Conservation (phyloP, 805 yeast genomes). For the Yamadazyma tumulicola region DNA sequence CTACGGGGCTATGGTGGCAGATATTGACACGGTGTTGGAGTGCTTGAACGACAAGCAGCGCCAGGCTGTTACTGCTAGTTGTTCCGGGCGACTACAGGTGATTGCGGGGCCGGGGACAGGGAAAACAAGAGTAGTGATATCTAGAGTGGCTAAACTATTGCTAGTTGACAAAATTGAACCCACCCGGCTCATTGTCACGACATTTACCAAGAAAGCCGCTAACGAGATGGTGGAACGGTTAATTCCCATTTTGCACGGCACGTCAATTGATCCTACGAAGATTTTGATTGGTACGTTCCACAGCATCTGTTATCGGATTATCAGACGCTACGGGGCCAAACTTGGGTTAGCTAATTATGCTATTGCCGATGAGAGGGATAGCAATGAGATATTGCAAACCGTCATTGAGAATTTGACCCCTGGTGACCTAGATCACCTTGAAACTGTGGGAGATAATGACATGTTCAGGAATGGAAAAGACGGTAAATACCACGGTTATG, state of each 20-base stretch:
- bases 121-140: slow-evolving; percentile 78
- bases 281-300: slow-evolving; percentile 88
- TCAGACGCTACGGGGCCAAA: slow-evolving; percentile 51
- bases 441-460: neutral
- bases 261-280: slow-evolving; percentile 36
- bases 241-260: slow-evolving; percentile 24
- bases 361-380: slow-evolving; percentile 67
- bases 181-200: slow-evolving; percentile 69
- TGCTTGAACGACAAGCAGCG: slow-evolving; percentile 36
- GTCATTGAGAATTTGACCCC: slow-evolving; percentile 27
- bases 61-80: slow-evolving; percentile 42
- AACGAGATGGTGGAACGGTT: slow-evolving; percentile 75
- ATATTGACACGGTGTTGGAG: neutral
- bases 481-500: slow-evolving; percentile 32
- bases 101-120: slow-evolving; percentile 66
- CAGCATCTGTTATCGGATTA: slow-evolving; percentile 64
- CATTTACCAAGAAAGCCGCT: slow-evolving; percentile 93
- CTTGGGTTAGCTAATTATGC: slow-evolving; percentile 45
- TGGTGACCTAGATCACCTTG: slow-evolving; percentile 15
- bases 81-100: slow-evolving; percentile 41
- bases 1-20: neutral
- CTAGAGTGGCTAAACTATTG: slow-evolving; percentile 72
- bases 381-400: slow-evolving; percentile 42
- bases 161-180: slow-evolving; percentile 53
- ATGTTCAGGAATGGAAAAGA: slow-evolving; percentile 11